These are phyloP conservation scores for Artemisia argyi DNA, from an alignment of 129 eudicot species.

Conservation along the genomic window DNA sequence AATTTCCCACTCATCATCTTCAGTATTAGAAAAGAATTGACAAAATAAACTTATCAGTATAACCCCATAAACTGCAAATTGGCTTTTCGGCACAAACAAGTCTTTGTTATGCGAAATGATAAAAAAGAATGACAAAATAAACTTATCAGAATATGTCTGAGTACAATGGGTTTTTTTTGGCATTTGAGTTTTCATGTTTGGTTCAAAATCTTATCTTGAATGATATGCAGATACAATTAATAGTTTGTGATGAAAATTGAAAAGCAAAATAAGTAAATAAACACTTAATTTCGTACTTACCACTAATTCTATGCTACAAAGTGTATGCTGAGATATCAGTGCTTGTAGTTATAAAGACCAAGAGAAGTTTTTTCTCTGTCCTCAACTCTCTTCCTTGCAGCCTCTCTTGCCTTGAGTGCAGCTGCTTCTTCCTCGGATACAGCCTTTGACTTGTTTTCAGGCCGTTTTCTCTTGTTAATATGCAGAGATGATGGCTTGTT, in stretches of 20 bases:
- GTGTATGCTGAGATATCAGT: conserved; percentile 28
- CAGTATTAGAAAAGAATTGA: background rate
- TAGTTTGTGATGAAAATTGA: background rate
- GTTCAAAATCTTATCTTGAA: no score
- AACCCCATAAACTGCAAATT: background rate
- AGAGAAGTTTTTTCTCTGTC: conserved; percentile 85
- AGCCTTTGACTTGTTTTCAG: conserved; percentile 69
- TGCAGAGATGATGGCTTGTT: conserved; percentile 73
- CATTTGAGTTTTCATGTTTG: no score
- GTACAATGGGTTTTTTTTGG: background rate
- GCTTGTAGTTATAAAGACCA: conserved; percentile 63
- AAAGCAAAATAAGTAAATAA: background rate
- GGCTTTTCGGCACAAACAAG: background rate
- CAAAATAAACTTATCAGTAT: background rate
- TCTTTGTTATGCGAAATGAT: background rate
- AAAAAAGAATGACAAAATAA: no score
- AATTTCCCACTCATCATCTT: background rate
- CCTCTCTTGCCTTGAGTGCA: conserved; percentile 90
- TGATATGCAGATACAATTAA: no score
- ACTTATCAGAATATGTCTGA: background rate
- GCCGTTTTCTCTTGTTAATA: conserved; percentile 75
- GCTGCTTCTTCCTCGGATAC: conserved; percentile 83
- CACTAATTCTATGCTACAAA: background rate
- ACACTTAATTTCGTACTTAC: background rate
- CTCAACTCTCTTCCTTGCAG: conserved; percentile 93